phyloP scores from a whole-genome alignment of 495 filamentous ascomycete genomes.

The Neurospora sp. region DNA sequence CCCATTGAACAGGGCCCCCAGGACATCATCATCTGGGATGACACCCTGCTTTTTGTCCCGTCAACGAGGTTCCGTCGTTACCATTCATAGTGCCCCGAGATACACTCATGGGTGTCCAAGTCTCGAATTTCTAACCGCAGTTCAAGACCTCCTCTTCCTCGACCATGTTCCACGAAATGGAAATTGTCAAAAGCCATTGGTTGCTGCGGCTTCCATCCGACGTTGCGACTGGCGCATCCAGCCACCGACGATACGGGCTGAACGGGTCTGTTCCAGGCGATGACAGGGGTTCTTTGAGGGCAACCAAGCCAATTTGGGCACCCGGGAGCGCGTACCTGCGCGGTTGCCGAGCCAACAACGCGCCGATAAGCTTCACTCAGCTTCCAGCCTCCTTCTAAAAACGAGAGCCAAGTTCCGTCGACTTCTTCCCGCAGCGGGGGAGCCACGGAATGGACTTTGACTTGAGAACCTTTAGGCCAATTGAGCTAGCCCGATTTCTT shows the following conservation, averaged over 20 bases:
- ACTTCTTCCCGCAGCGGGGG: not conserved
- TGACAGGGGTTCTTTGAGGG: not conserved
- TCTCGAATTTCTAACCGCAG: not conserved
- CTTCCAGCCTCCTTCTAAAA: not conserved
- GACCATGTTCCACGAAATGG: not conserved
- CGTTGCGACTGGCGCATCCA: not conserved
- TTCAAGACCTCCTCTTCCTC: not conserved
- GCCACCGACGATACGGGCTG: not conserved
- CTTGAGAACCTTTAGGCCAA: not conserved
- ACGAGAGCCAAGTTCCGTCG: not conserved
- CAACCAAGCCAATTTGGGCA: not conserved
- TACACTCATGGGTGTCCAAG: not conserved
- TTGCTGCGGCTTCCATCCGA: not conserved
- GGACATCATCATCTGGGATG: not conserved
- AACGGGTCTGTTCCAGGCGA: not conserved
- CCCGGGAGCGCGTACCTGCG: not conserved
- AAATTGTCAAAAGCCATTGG: not conserved
- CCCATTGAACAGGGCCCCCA: not conserved
- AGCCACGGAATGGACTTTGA: not conserved
- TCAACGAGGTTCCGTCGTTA: not conserved
- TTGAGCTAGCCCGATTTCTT: not conserved
- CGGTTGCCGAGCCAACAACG: constrained; percentile 8
- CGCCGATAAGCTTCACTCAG: not conserved
- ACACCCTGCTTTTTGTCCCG: not conserved
- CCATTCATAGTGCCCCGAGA: not conserved